phyloP scores from a whole-genome alignment of 2,329 filamentous ascomycete species.

The Paramyrothecium sp. region DNA sequence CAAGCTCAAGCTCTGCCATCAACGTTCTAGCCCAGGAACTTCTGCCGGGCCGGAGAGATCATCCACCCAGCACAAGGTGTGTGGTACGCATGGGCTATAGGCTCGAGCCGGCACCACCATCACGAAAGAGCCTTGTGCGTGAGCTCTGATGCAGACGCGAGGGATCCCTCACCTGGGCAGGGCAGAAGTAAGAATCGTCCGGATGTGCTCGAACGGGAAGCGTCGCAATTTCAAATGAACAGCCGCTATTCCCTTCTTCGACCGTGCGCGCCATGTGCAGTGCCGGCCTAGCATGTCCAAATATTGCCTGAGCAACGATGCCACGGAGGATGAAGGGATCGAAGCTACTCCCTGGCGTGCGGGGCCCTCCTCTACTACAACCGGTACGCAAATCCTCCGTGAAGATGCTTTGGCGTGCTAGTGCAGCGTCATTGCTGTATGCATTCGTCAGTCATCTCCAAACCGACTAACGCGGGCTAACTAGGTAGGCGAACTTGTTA shows the following conservation, averaged over 20 bases:
- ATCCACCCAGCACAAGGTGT: no score
- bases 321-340: not conserved
- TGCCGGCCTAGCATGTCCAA: not conserved
- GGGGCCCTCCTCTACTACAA: no score
- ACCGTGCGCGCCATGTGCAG: not conserved
- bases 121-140: no score
- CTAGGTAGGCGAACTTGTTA: not conserved
- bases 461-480: not conserved
- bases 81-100: no score
- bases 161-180: not conserved
- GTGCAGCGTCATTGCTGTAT: no score
- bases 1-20: no score
- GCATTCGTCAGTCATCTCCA: not conserved
- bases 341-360: not conserved
- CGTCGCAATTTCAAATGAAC: not conserved
- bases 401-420: no score
- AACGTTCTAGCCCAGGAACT: no score
- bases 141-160: not conserved
- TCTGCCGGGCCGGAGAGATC: no score
- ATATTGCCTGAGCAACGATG: not conserved
- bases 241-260: not conserved
- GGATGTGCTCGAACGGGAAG: not conserved
- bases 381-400: no score
- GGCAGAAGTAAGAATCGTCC: no score
- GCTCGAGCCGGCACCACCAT: no score